These are phyloP conservation scores for Lophiostoma macrostomum DNA, from an alignment of 495 filamentous ascomycete species.

Conservation along the genomic window DNA sequence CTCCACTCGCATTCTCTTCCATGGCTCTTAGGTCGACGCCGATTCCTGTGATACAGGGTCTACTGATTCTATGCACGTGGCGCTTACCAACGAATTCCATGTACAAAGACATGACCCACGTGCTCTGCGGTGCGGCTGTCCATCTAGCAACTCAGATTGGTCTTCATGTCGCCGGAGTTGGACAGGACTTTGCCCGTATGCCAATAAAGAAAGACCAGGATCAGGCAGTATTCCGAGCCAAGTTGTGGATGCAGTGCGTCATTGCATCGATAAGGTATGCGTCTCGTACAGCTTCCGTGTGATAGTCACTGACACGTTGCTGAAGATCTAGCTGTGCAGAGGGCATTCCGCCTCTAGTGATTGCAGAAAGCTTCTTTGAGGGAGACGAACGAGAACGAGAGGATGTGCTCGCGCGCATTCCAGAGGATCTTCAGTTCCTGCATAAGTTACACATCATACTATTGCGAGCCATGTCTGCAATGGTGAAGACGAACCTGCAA, in stretches of 20 bases:
- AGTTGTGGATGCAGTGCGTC: conserved; percentile 27
- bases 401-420: conserved; percentile 1
- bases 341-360: conserved; percentile 26
- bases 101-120: conserved; percentile 40
- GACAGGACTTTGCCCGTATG: conserved; percentile 27
- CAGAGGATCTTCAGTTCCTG: conserved; percentile 11
- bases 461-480: conserved; percentile 9
- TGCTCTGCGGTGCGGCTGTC: conserved; percentile 23
- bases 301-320: not conserved
- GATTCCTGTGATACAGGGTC: conserved; percentile 49
- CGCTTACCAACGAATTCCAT: conserved; percentile 48
- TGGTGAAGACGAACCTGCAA: conserved; percentile 18
- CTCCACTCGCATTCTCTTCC: conserved; percentile 47
- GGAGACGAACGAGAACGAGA: conserved; percentile 17
- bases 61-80: conserved; percentile 51
- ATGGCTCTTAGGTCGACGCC: conserved; percentile 42
- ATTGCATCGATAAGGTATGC: conserved; percentile 18
- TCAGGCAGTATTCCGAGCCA: conserved; percentile 18
- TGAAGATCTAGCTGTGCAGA: conserved; percentile 18
- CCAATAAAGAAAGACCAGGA: conserved; percentile 19
- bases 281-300: not conserved
- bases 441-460: conserved; percentile 23
- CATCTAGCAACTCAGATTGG: conserved; percentile 28
- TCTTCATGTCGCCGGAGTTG: conserved; percentile 25
- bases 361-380: conserved; percentile 17